Evolutionary conservation across 345 rosid genomes (phyloP).

Genomic region (Bruguiera sexangula): DNA sequence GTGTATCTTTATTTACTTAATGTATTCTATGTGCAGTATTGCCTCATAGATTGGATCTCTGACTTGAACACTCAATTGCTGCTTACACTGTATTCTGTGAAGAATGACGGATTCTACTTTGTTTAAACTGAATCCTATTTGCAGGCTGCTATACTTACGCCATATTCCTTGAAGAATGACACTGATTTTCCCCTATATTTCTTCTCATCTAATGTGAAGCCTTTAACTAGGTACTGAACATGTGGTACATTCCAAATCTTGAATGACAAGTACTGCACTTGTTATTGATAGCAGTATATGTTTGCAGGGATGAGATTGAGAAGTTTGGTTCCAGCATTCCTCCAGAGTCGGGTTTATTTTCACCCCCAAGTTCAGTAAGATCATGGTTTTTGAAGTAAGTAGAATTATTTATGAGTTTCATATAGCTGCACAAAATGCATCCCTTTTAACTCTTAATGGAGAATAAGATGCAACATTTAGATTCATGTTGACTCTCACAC

Average conservation of each 20-base stretch:
- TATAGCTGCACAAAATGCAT: slow-evolving; percentile 7
- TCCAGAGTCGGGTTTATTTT: slow-evolving; percentile 66
- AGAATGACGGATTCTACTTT: background rate
- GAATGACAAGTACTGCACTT: slow-evolving; percentile 18
- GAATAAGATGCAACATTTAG: background rate
- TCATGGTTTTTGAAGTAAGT: slow-evolving; percentile 83
- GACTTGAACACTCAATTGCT: too few species aligned
- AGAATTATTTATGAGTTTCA: background rate
- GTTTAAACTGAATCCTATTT: slow-evolving; percentile 21
- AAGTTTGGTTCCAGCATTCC: slow-evolving; percentile 43
- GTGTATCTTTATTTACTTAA: slow-evolving; percentile 2
- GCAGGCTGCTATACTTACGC: slow-evolving; percentile 76
- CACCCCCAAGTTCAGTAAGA: slow-evolving; percentile 56
- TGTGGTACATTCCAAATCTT: slow-evolving; percentile 13
- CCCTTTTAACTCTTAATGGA: background rate
- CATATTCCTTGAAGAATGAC: slow-evolving; percentile 71
- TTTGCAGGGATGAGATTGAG: slow-evolving; percentile 61
- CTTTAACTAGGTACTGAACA: slow-evolving; percentile 50
- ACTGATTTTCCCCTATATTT: slow-evolving; percentile 58
- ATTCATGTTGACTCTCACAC: background rate
- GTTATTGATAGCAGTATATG: slow-evolving; percentile 19
- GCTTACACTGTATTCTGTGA: too few species aligned
- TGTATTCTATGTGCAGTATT: slow-evolving; percentile 1
- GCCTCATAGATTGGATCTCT: slow-evolving; percentile 15
- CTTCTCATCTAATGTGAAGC: slow-evolving; percentile 56